These are phyloP conservation scores for Serendipita sp. DNA, from an alignment of 768 basidiomycete genomes.

Conservation along the genomic window DNA sequence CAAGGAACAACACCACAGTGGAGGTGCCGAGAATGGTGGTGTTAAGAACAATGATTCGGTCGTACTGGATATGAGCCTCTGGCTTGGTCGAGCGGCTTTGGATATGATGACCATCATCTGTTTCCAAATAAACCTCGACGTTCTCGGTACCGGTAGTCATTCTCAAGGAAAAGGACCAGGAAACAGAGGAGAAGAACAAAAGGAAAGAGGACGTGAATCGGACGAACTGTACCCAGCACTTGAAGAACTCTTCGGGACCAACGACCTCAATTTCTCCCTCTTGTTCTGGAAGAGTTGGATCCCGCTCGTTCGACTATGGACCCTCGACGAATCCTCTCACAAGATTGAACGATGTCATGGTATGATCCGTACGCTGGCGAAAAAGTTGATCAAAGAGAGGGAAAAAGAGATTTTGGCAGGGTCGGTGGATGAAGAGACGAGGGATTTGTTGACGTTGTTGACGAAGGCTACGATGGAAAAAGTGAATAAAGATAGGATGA, in stretches of 20 bases:
- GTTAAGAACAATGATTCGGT: neutral
- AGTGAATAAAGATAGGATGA: conserved; percentile 32
- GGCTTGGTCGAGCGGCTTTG: neutral
- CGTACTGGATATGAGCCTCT: neutral
- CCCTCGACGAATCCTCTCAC: neutral
- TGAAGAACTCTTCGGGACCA: neutral
- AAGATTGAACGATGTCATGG: neutral
- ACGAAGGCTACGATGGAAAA: conserved; percentile 52
- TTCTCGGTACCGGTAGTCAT: neutral
- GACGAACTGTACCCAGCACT: neutral
- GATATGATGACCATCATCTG: neutral
- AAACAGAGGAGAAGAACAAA: neutral
- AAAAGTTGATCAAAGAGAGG: neutral
- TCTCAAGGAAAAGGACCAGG: neutral
- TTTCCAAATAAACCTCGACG: neutral
- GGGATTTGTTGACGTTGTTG: conserved; percentile 44
- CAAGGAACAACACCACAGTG: no score
- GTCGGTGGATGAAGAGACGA: conserved; percentile 13
- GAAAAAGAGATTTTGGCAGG: neutral
- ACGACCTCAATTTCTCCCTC: neutral
- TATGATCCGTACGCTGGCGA: neutral
- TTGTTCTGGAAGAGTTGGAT: neutral
- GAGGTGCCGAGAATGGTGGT: neutral
- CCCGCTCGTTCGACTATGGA: neutral
- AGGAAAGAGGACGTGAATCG: neutral